Base-by-base conservation (phyloP, 345 rosid species). In the Cardamine resedifolia region DNA sequence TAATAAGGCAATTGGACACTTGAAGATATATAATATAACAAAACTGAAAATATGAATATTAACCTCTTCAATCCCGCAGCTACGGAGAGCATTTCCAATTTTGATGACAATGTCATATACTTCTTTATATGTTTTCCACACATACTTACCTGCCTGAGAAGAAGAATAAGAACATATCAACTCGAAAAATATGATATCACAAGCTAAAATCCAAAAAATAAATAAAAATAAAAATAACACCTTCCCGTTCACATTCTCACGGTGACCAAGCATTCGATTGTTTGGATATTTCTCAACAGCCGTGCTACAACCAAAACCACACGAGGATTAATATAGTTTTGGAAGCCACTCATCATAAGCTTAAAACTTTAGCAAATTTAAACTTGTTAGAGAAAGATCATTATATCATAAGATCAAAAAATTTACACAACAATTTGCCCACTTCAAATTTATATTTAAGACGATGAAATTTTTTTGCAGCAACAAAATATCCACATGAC, bases 91-190 rank as follows among this genome's bases (percentile, higher is more conserved):
- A 70, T 85, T 86, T 61, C 96, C 97, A 47, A 89, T 57, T 80
- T 85, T 81, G 56, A 86, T 77, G 79, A 91, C 96, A 75, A 77
- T 44, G 72, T 89, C 90, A 52, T 87, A 85, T 4, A 91, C 89
- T 78, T 91, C 76, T 75, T 81, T 82, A 74, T 91, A 91, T 39
- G 87, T 85, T 78, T 78, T 80, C 97, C 97, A 91, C 61, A 72
- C 80, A 31, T 91, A 91, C 20, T 85, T 75, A 18, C 91, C 93
- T 41, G 91, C 87, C 97, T 91, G 64, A 76, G 26, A 63, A 57
- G 4, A 47, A 53, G 16, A 38, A 44, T 20, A 52, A 39, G 51
- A 3, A 36, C 20, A 58, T 14, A 8, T 19, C 12, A 19, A 47
- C 23, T 47, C 0, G 4, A 18, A 21, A 28, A 15, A 28, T 20